Base-by-base conservation (phyloP, 345 rosid genomes). In the Syzygium oleosum region DNA sequence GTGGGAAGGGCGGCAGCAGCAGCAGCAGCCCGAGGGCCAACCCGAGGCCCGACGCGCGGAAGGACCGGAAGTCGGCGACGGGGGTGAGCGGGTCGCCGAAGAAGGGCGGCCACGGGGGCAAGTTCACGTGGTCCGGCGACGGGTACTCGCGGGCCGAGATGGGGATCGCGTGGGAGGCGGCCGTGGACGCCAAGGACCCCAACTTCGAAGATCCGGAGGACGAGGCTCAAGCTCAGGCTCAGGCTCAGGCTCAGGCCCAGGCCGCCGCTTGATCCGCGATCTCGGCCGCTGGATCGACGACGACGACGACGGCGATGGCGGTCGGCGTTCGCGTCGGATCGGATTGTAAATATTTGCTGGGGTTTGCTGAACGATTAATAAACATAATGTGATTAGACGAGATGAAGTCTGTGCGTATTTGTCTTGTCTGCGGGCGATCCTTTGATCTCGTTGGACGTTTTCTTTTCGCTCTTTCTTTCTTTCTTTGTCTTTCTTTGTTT, bases 31-130 rank as follows among this genome's bases (percentile, higher is more conserved):
- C 63, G 83, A 80, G 80, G 85, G 73, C 85, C 34, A 65, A 65
- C 34, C 56, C 84, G 21, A 89, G 73, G 90, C 80, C 92, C 13
- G 93, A 93, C 3, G 92, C 4, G 87, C 88, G 89, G 93, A 94
- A 88, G 58, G 96, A 92, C 68, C 87, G 92, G 92, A 94, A 88
- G 88, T 95, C 97, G 4, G 94, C 89, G 10, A 92, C 93, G 3
- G 97, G 97, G 27, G 55, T 87, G 90, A 92, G 51, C 41, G 96
- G 97, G 91, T 94, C 93, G 63, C 95, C 97, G 0, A 95, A 95
- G 92, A 95, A 95, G 87, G 95, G 95, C 79, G 97, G 97, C 55
- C 95, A 84, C 43, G 97, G 96, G 3, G 96, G 97, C 73, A 95
- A 95, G 90, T 95, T 85, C 91, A 95, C 96, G 4, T 95, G 97